phyloP scores from a whole-genome alignment of 345 rosid genomes.

The Streptanthus diversifolius region DNA sequence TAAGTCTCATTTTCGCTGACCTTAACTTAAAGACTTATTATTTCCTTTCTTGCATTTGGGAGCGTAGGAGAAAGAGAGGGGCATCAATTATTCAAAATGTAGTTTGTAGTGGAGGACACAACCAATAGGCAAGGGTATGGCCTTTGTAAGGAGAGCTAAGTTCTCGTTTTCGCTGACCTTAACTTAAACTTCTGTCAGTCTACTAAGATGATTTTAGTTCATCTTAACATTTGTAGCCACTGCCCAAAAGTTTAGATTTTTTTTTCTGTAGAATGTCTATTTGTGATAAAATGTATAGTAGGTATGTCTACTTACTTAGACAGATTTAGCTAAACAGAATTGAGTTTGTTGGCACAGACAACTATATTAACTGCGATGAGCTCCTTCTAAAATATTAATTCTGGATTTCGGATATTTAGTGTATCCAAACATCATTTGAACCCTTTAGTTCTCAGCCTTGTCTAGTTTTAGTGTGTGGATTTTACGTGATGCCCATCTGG shows the following conservation, averaged over 20 bases:
- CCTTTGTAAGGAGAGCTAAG: not conserved
- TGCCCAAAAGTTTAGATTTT: not conserved
- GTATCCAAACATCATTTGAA: not conserved
- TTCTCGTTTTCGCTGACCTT: not conserved
- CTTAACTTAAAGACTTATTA: not conserved
- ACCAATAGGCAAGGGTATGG: not conserved
- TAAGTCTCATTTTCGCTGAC: not conserved
- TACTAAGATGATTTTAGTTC: not conserved
- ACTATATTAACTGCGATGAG: not conserved
- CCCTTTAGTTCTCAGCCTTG: not conserved
- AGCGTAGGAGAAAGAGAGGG: not conserved
- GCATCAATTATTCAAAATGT: not conserved
- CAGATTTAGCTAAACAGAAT: not conserved
- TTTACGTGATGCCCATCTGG: not conserved
- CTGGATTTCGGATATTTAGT: not conserved
- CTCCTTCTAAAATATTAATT: not conserved
- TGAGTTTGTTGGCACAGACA: not conserved
- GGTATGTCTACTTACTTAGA: not conserved
- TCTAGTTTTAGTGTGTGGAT: not conserved
- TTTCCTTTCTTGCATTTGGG: not conserved
- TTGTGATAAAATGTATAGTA: not conserved
- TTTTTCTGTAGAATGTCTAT: not conserved
- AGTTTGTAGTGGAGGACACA: not conserved
- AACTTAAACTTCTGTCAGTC: not conserved
- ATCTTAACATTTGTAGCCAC: not conserved